Conservation (phyloP, 75 land plant species). For the Picea sitchensis region DNA sequence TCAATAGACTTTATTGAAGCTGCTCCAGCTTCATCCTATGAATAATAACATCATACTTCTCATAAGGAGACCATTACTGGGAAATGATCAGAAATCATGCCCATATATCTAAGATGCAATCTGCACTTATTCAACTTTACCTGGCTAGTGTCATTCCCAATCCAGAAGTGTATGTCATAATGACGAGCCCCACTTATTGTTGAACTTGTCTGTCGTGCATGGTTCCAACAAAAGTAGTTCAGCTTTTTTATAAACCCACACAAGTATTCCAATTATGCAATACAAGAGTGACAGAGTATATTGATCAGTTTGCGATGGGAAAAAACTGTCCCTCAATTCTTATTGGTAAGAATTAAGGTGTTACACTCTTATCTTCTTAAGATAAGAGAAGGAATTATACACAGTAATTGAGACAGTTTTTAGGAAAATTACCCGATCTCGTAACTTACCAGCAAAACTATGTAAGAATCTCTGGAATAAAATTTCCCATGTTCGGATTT, state of each 20-base stretch:
- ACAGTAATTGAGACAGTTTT: not conserved
- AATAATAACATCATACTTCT: not conserved
- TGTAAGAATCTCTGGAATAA: conserved; percentile 36
- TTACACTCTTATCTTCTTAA: not conserved
- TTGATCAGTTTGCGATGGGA: not conserved
- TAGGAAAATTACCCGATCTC: not conserved
- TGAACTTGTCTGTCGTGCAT: conserved; percentile 31
- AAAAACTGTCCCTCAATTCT: not conserved
- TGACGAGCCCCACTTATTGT: conserved; percentile 40
- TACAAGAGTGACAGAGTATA: not conserved
- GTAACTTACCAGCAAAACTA: conserved; percentile 32
- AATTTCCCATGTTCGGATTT: conserved; percentile 35
- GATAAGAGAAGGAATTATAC: conserved; percentile 3
- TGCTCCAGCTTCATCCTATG: conserved; percentile 25
- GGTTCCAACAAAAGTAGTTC: not conserved
- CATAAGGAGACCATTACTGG: not conserved
- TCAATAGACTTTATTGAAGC: conserved; percentile 29
- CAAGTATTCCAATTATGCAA: conserved; percentile 5
- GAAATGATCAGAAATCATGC: not conserved
- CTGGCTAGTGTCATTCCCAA: conserved; percentile 48
- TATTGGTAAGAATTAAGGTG: not conserved
- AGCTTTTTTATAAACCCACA: not conserved
- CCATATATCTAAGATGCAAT: not conserved
- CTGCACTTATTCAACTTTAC: conserved; percentile 14
- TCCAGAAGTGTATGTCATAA: conserved; percentile 47